Evolutionary conservation across 148 eudicot genomes (phyloP).

Genomic region (Gaultheria prostrata): DNA sequence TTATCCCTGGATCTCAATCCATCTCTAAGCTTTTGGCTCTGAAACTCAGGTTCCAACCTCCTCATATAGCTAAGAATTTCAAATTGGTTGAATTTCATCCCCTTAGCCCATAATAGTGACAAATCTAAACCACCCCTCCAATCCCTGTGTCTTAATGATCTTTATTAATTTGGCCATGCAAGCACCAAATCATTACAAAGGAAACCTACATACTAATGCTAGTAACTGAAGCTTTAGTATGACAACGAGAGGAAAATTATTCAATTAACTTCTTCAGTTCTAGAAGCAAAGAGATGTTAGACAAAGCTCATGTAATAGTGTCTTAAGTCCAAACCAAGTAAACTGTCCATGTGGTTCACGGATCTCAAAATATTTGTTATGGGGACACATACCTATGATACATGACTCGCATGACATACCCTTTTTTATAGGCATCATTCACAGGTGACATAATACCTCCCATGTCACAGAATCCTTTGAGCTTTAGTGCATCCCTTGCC

Average conservation of each 20-base stretch:
- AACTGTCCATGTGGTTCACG: neutral
- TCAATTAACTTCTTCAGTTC: neutral
- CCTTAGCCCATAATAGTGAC: neutral
- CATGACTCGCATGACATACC: slow-evolving; percentile 36
- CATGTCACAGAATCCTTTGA: slow-evolving; percentile 69
- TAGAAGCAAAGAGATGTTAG: neutral
- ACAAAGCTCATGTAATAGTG: too few relatives aligned
- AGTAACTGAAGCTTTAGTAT: neutral
- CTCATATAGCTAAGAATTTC: neutral
- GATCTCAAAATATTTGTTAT: neutral
- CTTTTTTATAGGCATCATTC: slow-evolving; percentile 85
- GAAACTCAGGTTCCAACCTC: neutral
- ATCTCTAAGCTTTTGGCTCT: neutral
- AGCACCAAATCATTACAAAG: neutral
- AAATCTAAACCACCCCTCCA: neutral
- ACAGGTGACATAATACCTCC: slow-evolving; percentile 98
- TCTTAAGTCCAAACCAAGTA: neutral
- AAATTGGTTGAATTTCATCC: neutral
- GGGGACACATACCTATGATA: neutral
- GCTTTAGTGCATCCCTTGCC: slow-evolving; percentile 75
- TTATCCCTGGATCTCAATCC: neutral
- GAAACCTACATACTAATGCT: neutral
- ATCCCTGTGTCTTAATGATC: neutral
- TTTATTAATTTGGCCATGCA: neutral
- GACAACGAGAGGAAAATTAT: neutral